Base-by-base conservation (phyloP, 306 rosid species). In the Hippophae tibetana region DNA sequence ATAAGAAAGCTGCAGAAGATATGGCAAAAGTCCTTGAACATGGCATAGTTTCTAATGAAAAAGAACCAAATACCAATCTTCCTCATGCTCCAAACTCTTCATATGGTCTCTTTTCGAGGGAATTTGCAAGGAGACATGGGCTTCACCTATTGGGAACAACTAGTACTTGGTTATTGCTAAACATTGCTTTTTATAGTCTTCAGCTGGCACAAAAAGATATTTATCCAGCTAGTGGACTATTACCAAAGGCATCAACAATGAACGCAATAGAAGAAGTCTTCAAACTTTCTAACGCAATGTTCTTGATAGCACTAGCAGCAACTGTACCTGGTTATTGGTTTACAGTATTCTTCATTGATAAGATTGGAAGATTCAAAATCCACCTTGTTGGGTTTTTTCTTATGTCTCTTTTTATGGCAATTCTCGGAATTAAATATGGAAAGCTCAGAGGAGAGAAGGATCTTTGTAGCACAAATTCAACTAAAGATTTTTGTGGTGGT, bases 271-370 rank as follows among this genome's bases (percentile, higher is more conserved):
- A 65, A 14, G 62, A 65, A 47, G 69, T 65, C 41, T 55, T 45
- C 62, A n/a, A 1, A 41, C 69, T 65, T 8, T 65, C 69, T 41
- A 38, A 48, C 12, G 60, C 54, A 38, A 65, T 65, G 69, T 60
- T 47, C 10, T 2, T 56, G 10, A 40, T 65, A 42, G 62, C 69
- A 56, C 55, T 56, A 1, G 54, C 10, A 0, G 61, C 62, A 42
- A 56, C 69, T 9, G 62, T 65, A 18, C 69, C 69, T 7, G 69
- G 69, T 2, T 65, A 65, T 55, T 65, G 69, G 69, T 65, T 56
- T 18, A 56, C 69, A 6, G 69, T 65, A 23, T 65, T 56, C 23
- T 23, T 48, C 46, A 55, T 56, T 5, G 69, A 65, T 41, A 48
- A 48, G 18, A 47, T 65, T 49, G 62, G 69, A 48, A 41, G 69